Evolutionary conservation across 2,329 filamentous ascomycete genomes (phyloP).

Genomic region (Fusarium verrucosum): DNA sequence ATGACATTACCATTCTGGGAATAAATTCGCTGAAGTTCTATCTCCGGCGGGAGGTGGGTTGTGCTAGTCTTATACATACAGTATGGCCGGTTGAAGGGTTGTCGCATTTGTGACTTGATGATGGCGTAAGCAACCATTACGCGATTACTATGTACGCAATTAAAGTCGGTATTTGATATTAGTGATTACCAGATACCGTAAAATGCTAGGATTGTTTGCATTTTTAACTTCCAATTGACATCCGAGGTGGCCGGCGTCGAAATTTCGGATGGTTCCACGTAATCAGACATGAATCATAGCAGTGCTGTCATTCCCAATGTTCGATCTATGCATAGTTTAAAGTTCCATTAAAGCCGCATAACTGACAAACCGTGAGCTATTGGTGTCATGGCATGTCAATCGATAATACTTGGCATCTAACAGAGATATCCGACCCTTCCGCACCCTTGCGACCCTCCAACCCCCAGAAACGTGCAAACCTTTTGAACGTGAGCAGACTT

Average conservation of each 20-base stretch:
- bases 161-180: neutral
- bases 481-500: no score
- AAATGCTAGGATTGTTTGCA: no score
- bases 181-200: neutral
- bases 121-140: constrained; percentile 20
- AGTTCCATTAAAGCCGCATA: neutral
- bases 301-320: no score
- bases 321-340: neutral
- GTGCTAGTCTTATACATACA: neutral
- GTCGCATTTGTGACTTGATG: constrained; percentile 17
- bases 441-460: no score
- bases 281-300: no score
- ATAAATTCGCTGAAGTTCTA: constrained; percentile 7
- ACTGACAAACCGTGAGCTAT: neutral
- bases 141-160: neutral
- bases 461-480: no score
- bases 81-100: constrained; percentile 4
- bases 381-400: neutral
- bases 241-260: no score
- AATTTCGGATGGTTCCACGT: no score
- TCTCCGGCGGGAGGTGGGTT: constrained; percentile 7
- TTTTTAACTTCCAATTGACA: no score
- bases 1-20: constrained; percentile 19
- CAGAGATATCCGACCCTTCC: neutral
- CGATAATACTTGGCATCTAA: neutral